Conservation (phyloP, 2,329 filamentous ascomycete species). For the Elsinoe fawcettii region DNA sequence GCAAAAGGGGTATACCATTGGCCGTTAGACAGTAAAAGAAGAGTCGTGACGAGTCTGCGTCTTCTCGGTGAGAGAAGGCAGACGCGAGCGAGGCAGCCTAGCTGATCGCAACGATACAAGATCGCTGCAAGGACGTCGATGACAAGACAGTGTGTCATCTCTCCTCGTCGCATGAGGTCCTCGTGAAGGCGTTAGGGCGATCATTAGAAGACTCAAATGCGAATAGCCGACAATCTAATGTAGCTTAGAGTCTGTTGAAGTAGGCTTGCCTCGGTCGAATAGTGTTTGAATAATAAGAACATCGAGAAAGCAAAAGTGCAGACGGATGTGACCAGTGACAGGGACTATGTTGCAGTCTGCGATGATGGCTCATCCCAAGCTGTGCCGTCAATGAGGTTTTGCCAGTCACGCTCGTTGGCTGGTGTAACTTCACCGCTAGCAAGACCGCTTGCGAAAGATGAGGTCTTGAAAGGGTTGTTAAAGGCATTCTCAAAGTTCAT, state of each 20-base stretch:
- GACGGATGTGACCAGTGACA: neutral
- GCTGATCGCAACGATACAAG: slow-evolving; percentile 1
- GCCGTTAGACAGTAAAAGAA: slow-evolving; percentile 13
- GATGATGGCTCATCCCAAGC: slow-evolving; percentile 19
- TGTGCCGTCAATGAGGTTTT: slow-evolving; percentile 24
- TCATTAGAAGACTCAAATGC: slow-evolving; percentile 1
- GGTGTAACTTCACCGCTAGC: slow-evolving; percentile 23
- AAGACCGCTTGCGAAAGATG: slow-evolving; percentile 17
- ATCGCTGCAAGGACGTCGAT: slow-evolving; percentile 10
- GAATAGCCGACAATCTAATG: slow-evolving; percentile 10
- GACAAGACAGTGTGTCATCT: slow-evolving; percentile 6
- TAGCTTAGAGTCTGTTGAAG: slow-evolving; percentile 14
- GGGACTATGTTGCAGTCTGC: slow-evolving; percentile 8
- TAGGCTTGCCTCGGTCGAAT: slow-evolving; percentile 14
- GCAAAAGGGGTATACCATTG: slow-evolving; percentile 14
- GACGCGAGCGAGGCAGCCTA: slow-evolving; percentile 14
- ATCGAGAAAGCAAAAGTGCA: neutral
- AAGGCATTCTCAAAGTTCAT: slow-evolving; percentile 20
- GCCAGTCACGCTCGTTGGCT: slow-evolving; percentile 23
- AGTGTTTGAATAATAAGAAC: neutral
- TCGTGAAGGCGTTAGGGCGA: slow-evolving; percentile 1
- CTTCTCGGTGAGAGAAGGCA: neutral
- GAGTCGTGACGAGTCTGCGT: slow-evolving; percentile 12
- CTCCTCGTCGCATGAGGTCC: slow-evolving; percentile 12
- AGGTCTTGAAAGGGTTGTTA: slow-evolving; percentile 20